phyloP scores from a whole-genome alignment of 192 early-diverging fungal species.

The Linnemannia elongata region DNA sequence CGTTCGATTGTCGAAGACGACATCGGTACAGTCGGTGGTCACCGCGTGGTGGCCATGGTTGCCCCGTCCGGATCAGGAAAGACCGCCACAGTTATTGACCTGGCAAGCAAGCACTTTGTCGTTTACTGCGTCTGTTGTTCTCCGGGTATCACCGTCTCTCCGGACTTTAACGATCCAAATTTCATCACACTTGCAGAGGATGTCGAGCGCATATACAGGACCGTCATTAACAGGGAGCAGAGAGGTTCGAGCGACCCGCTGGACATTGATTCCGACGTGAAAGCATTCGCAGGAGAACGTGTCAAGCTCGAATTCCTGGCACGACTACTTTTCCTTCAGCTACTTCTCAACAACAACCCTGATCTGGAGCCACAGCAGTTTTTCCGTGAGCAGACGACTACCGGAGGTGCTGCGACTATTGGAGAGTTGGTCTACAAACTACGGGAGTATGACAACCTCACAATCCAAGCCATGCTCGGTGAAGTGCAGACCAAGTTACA shows the following conservation, averaged over 20 bases:
- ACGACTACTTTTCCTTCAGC: constrained; percentile 39
- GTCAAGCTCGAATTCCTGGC: constrained; percentile 49
- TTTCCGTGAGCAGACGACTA: constrained; percentile 34
- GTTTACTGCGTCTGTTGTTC: constrained; percentile 34
- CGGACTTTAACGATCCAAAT: constrained; percentile 37
- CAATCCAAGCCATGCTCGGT: constrained; percentile 20
- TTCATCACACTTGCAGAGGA: constrained; percentile 34
- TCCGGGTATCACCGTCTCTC: background rate
- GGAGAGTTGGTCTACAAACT: constrained; percentile 11
- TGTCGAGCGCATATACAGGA: constrained; percentile 25
- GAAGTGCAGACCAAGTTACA: background rate
- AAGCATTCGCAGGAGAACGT: constrained; percentile 23
- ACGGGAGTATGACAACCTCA: constrained; percentile 15
- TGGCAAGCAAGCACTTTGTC: constrained; percentile 47
- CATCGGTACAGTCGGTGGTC: constrained; percentile 4
- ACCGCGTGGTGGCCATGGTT: constrained; percentile 42
- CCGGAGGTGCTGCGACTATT: constrained; percentile 31
- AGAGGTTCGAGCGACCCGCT: background rate
- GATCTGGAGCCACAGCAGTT: too few relatives aligned
- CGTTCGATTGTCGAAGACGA: constrained; percentile 30
- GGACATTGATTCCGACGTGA: constrained; percentile 2
- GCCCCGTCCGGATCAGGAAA: constrained; percentile 53
- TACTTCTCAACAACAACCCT: constrained; percentile 32
- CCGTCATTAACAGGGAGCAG: too few relatives aligned
- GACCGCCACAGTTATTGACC: constrained; percentile 31